These are phyloP conservation scores for Penicillium dipodomyicola DNA, from an alignment of 495 filamentous ascomycete genomes.

Conservation along the genomic window DNA sequence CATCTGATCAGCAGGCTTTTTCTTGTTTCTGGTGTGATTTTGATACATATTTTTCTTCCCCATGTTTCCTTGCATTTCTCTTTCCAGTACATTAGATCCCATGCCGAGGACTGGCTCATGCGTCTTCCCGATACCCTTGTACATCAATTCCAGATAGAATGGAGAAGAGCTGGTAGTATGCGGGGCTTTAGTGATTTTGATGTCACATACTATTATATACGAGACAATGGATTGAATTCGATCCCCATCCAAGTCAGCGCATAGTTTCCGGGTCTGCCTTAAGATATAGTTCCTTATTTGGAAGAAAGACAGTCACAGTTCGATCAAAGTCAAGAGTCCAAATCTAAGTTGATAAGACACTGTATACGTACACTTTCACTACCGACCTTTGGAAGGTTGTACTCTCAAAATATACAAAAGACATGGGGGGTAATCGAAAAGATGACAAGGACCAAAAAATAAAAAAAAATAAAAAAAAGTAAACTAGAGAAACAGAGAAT, in stretches of 20 bases:
- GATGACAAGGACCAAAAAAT: background rate
- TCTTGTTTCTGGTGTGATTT: conserved; percentile 14
- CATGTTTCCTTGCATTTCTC: conserved; percentile 9
- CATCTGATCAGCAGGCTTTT: conserved; percentile 3
- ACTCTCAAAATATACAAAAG: conserved; percentile 14
- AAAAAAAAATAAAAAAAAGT: background rate
- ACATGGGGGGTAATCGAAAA: conserved; percentile 5
- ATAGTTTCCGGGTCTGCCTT: background rate
- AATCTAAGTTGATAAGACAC: background rate
- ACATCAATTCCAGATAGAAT: conserved; percentile 36
- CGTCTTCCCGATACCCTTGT: conserved; percentile 33
- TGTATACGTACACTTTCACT: conserved; percentile 1
- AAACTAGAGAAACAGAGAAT: conserved; percentile 1
- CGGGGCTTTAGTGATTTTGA: conserved; percentile 16
- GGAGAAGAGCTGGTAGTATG: conserved; percentile 23
- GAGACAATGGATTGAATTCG: background rate
- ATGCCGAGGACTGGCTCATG: conserved; percentile 20
- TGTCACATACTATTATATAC: conserved; percentile 12
- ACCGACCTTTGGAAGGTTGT: conserved; percentile 3
- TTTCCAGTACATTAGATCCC: conserved; percentile 32
- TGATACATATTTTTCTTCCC: conserved; percentile 1
- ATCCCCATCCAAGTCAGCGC: background rate
- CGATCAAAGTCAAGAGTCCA: background rate
- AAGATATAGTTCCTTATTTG: background rate
- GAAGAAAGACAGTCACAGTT: background rate